Evolutionary conservation across 2,329 filamentous ascomycete genomes (phyloP), one percentile per base, ranked within the genome.

Genomic region (Apiospora aurea): DNA sequence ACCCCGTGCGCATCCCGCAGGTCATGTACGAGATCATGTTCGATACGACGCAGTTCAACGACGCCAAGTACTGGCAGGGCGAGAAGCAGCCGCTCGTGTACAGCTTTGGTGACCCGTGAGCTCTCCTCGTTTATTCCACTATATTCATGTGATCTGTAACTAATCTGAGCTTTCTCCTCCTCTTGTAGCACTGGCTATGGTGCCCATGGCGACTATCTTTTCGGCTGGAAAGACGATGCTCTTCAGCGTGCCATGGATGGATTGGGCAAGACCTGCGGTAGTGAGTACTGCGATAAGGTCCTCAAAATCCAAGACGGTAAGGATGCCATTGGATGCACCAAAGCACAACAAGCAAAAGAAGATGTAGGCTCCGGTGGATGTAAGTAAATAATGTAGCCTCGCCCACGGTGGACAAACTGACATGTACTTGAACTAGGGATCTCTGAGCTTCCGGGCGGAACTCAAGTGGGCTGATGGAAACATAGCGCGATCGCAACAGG

Each of bases 11-110:
- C 70, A 81, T 90, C 34, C 83, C 89, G 46, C 89, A 88, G 11
- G 82, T 92, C 73, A 90, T 92, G 80, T 89, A 85, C 77, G 89
- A 91, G 79, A 85, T 89, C 72, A 85, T 87, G 72, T 92, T 86
- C 83, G 79, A 85, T 74, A 87, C 87, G 8, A 80, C 85, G 69
- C 80, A 81, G n/a, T 90, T 87, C 80, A 85, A 82, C 14, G 83
- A 86, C 73, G 75, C 82, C 75, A 90, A 88, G 88, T 84, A 84
- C 24, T 87, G 86, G 83, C 81, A 82, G 66, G 83, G 86, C 72
- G 79, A 79, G 26, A 73, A 78, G 46, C 86, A 87, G 71, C 85
- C 85, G 4, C 89, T 90, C 74, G 85, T 90, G 44, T 85, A 89
- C 69, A 82, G 87, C 0, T 83, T 74, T 26, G 79, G 79, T n/a